Percentiles rank a stretch among this genome's conserved stretches.
phyloP scores from a whole-genome alignment of 1,284 basidiomycete genomes.

The Lentinula novae-zelandiae region DNA sequence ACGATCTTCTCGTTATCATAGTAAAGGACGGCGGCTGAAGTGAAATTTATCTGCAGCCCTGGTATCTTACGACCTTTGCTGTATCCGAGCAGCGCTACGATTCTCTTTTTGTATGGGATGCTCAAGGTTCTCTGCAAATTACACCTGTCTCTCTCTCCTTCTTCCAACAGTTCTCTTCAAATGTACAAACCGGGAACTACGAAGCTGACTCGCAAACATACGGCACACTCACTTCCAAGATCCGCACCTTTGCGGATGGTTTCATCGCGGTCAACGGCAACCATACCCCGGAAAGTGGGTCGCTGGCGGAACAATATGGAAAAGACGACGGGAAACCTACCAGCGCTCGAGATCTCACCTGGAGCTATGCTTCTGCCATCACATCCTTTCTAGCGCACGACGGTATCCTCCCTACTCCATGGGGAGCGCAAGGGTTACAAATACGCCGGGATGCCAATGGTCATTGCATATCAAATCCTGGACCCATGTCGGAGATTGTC shows the following conservation, averaged over 20 bases:
- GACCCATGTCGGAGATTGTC: conserved; percentile 48
- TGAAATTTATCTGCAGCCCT: conserved; percentile 40
- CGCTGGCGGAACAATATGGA: conserved; percentile 54
- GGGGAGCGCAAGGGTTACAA: conserved; percentile 62
- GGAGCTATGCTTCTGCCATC: conserved; percentile 60
- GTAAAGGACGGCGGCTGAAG: not conserved
- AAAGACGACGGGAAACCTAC: conserved; percentile 38
- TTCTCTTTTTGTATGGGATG: conserved; percentile 56
- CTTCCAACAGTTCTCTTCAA: conserved; percentile 51
- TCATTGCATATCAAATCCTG: conserved; percentile 22
- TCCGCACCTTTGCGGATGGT: conserved; percentile 54
- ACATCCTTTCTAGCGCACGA: conserved; percentile 48
- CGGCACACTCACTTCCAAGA: conserved; percentile 38
- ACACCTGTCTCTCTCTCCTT: conserved; percentile 58
- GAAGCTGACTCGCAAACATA: conserved; percentile 39
- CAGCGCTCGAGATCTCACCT: conserved; percentile 59
- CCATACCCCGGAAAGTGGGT: conserved; percentile 52
- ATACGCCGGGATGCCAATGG: conserved; percentile 41
- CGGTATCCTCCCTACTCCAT: conserved; percentile 42
- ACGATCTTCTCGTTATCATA: conserved; percentile 8
- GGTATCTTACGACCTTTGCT: conserved; percentile 64
- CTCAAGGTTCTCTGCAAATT: conserved; percentile 43
- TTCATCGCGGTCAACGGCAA: conserved; percentile 49
- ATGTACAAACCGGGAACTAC: conserved; percentile 44
- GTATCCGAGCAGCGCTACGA: conserved; percentile 69